Conservation (phyloP, 2,329 filamentous ascomycete genomes). For the Xenoacremonium recifei region DNA sequence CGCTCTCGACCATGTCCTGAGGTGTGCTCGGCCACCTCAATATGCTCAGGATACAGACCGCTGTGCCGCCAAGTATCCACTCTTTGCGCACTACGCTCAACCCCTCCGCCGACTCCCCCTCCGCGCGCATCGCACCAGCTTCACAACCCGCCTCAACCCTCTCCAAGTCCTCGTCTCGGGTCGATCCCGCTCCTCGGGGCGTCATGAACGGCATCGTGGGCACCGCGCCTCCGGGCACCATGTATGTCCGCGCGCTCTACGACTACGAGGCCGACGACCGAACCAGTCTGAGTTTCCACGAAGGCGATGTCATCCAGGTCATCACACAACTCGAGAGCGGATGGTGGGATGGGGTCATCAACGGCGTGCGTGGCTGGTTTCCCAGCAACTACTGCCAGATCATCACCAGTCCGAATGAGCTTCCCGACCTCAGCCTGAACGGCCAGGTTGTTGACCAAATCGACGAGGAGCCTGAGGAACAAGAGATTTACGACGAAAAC, state of each 20-base stretch:
- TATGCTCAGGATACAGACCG: constrained; percentile 30
- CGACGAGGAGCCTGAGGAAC: constrained; percentile 63
- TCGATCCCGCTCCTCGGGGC: constrained; percentile 24
- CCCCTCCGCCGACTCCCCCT: constrained; percentile 28
- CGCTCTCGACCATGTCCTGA: constrained; percentile 34
- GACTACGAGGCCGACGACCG: constrained; percentile 97
- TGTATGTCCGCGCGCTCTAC: constrained; percentile 95
- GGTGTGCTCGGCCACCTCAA: constrained; percentile 30
- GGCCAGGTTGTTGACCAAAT: constrained; percentile 49
- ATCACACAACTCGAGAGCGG: constrained; percentile 97
- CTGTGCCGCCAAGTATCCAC: constrained; percentile 31
- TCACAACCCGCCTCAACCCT: constrained; percentile 24
- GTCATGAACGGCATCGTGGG: constrained; percentile 62
- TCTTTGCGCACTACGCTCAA: constrained; percentile 29
- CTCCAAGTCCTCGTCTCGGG: constrained; percentile 22
- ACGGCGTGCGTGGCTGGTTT: constrained; percentile 96
- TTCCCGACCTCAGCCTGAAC: constrained; percentile 59
- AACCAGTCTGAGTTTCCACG: constrained; percentile 93
- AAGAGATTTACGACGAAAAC: constrained; percentile 65
- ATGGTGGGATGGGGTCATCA: constrained; percentile 99
- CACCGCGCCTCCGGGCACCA: constrained; percentile 61
- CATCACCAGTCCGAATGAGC: constrained; percentile 73
- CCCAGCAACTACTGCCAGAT: constrained; percentile 98
- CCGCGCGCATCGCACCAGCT: constrained; percentile 26
- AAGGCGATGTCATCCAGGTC: constrained; percentile 97